Evolutionary conservation across 768 basidiomycete species (phyloP), one percentile per base, ranked within the genome.

Genomic region (Xerocomus spinulosus): DNA sequence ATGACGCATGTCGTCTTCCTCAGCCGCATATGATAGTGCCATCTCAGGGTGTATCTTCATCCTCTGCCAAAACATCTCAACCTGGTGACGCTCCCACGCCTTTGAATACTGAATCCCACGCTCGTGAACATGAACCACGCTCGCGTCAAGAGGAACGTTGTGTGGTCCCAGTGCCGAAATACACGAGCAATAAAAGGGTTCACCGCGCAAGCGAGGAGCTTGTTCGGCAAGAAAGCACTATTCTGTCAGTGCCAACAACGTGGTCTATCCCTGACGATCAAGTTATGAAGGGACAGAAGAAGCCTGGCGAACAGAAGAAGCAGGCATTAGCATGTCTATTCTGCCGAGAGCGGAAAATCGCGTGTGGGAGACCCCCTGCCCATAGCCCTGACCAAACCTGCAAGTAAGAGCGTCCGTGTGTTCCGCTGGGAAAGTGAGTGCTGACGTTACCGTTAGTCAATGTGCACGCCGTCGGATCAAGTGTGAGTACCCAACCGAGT

Each of bases 311-410:
- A 28, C 67, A 73, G 61, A 70, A 72, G 62, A 74, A 74, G 61
- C 73, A 75, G 46, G 70, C 70, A 46, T 64, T 76, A 46, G 73
- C 72, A 47, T 77, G 75, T 49, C 58, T 71, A 43, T 77, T 77
- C 62, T 77, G 75, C 52, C 65, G 75, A 49, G 73, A 74, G 62
- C 63, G 75, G 51, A 77, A 77, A 62, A 77, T 77, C 55, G 73
- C 73, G 20, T 77, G 75, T 53, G 75, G 75, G 25, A 62, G 72
- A 14, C 73, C 74, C 14, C 53, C 66, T 46, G 66, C 69, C 23
- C 67, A 67, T 17, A 65, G 51, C 51, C 55, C 60, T 46, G 70
- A 72, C 44, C 63, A 60, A 46, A 67, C 72, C 8, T 77, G 75
- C 75, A 76, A 77, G 75, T 77, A 44, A 59, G 75, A 46, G n/a